A percentile compares a stretch with the other conserved stretches of the same genome.
phyloP scores from a whole-genome alignment of 257 asterid species.

The Schizonepeta tenuifolia region DNA sequence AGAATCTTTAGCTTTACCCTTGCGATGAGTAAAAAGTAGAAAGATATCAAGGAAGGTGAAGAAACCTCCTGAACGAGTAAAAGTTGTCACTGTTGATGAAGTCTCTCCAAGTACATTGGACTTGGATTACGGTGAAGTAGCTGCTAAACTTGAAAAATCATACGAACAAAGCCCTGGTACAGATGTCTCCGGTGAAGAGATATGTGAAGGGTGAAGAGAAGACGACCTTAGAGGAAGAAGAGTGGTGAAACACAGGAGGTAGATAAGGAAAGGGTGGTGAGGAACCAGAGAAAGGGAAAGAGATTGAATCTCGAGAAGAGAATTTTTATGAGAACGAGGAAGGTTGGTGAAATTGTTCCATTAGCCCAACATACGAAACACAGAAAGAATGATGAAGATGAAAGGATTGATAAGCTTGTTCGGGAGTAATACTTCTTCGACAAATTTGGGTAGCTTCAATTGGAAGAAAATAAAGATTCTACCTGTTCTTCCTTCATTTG shows the following conservation, averaged over 20 bases:
- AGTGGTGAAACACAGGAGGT: constrained; percentile 44
- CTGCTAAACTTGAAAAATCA: constrained; percentile 69
- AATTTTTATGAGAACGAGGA: constrained; percentile 54
- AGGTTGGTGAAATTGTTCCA: constrained; percentile 45
- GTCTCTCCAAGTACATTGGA: constrained; percentile 55
- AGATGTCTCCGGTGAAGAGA: constrained; percentile 45
- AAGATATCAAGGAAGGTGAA: constrained; percentile 52
- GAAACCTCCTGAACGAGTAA: constrained; percentile 40
- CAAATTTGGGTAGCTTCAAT: constrained; percentile 60
- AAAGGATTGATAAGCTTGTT: constrained; percentile 63
- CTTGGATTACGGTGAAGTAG: constrained; percentile 82
- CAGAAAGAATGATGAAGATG: constrained; percentile 46
- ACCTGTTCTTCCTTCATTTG: constrained; percentile 77
- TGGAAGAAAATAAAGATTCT: constrained; percentile 94
- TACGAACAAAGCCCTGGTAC: constrained; percentile 57
- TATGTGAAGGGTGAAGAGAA: constrained; percentile 45
- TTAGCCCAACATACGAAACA: constrained; percentile 36
- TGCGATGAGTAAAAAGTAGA: constrained; percentile 43
- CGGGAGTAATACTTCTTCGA: constrained; percentile 67
- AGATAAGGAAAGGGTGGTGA: constrained; percentile 45
- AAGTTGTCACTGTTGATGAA: constrained; percentile 55
- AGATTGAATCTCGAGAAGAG: constrained; percentile 81
- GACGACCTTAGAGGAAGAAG: constrained; percentile 49
- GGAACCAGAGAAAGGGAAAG: constrained; percentile 50
- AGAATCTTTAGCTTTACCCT: constrained; percentile 56